Conservation (phyloP, 495 filamentous ascomycete genomes). For the Talaromyces trachyspermus region DNA sequence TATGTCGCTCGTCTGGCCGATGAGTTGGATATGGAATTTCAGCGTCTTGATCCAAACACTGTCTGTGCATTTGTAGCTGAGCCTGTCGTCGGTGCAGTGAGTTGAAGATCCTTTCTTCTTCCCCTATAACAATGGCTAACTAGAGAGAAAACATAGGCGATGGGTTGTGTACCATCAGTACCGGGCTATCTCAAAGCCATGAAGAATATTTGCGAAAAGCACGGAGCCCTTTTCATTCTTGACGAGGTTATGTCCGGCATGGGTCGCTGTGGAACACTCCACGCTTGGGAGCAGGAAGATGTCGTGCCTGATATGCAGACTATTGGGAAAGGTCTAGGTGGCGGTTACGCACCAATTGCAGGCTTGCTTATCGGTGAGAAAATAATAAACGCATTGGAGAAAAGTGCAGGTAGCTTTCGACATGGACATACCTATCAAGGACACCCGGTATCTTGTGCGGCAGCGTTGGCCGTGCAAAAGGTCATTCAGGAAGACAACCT, state of each 20-base stretch:
- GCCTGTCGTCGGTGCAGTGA: constrained; percentile 54
- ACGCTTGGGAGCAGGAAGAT: constrained; percentile 60
- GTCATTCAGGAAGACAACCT: constrained; percentile 40
- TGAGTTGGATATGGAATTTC: constrained; percentile 71
- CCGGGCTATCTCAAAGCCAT: constrained; percentile 59
- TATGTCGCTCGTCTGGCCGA: constrained; percentile 53
- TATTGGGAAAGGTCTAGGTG: constrained; percentile 63
- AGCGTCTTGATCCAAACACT: constrained; percentile 58
- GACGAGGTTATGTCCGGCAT: constrained; percentile 81
- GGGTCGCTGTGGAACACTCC: constrained; percentile 59
- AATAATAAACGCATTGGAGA: constrained; percentile 47
- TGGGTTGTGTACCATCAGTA: constrained; percentile 58
- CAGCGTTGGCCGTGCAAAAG: constrained; percentile 48
- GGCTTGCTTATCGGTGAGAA: constrained; percentile 48
- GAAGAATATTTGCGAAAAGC: constrained; percentile 51
- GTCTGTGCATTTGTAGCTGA: constrained; percentile 76
- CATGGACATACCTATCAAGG: constrained; percentile 57
- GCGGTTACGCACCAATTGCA: constrained; percentile 56
- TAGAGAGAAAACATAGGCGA: constrained; percentile 17
- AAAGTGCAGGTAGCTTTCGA: constrained; percentile 43
- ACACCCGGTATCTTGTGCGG: constrained; percentile 50
- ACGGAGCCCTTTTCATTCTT: constrained; percentile 61
- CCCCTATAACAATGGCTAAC: not conserved
- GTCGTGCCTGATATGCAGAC: constrained; percentile 60
- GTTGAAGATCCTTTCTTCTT: constrained; percentile 10